A percentile compares a stretch with the other conserved stretches of the same genome.
phyloP scores from a whole-genome alignment of 495 filamentous ascomycete species.

The Aspergillus cavernicola region DNA sequence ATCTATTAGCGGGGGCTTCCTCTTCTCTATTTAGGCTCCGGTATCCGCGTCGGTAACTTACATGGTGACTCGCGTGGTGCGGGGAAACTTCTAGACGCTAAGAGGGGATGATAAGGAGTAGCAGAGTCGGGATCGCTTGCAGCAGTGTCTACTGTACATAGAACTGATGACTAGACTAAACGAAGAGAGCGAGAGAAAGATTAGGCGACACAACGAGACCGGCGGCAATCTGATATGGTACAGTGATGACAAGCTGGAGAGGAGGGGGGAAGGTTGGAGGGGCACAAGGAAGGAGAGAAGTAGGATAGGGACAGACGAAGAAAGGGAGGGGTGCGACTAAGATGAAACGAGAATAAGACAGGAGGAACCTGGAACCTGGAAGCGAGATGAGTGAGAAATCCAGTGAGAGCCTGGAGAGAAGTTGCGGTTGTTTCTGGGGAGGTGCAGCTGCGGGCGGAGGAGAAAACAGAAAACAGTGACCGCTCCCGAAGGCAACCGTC shows the following conservation, averaged over 20 bases:
- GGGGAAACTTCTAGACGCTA: constrained; percentile 16
- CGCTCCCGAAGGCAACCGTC: constrained; percentile 14
- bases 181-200: not conserved
- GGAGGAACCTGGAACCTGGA: no score
- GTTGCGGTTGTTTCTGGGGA: constrained; percentile 17
- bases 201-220: not conserved
- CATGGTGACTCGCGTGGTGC: constrained; percentile 19
- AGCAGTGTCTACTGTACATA: constrained; percentile 1
- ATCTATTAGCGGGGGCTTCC: not conserved
- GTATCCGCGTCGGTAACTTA: constrained; percentile 6
- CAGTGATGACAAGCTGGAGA: constrained; percentile 7
- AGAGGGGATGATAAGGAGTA: constrained; percentile 4
- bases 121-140: not conserved
- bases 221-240: constrained; percentile 3
- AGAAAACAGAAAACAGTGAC: not conserved
- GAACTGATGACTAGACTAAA: not conserved
- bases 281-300: not conserved
- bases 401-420: not conserved
- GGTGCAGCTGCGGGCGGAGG: constrained; percentile 14
- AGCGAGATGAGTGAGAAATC: constrained; percentile 6
- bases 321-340: constrained; percentile 1
- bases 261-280: constrained; percentile 2
- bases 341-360: constrained; percentile 1
- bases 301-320: constrained; percentile 2
- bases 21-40: not conserved